Evolutionary conservation across 352 stramenopile genomes (phyloP).

Genomic region (Pythium monospermum): DNA sequence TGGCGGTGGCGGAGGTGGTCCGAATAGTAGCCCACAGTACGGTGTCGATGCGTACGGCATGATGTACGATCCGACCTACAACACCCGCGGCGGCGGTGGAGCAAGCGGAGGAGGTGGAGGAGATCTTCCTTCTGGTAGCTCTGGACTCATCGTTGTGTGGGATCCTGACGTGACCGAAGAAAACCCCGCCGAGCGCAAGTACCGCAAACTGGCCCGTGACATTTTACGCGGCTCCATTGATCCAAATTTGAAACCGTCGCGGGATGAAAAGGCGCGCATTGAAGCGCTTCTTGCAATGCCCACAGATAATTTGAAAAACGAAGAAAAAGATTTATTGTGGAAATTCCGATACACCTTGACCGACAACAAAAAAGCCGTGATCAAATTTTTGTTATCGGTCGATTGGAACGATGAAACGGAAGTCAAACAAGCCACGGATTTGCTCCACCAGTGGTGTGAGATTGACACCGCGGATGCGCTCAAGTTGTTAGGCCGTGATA

Average conservation of each 20-base stretch:
- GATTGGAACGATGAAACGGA: slow-evolving; percentile 98
- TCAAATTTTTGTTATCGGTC: slow-evolving; percentile 97
- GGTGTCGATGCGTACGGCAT: slow-evolving; percentile 4
- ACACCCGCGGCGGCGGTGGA: no score
- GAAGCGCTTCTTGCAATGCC: slow-evolving; percentile 91
- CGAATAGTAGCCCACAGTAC: no score
- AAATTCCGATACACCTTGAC: slow-evolving; percentile 96
- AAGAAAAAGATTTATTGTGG: slow-evolving; percentile 94
- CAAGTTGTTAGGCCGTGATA: slow-evolving; percentile 93
- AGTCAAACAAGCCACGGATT: slow-evolving; percentile 90
- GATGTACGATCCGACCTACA: slow-evolving; percentile 13
- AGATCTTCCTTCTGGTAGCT: slow-evolving; percentile 19
- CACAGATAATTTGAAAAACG: slow-evolving; percentile 90
- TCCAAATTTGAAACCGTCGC: slow-evolving; percentile 95
- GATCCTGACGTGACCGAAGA: slow-evolving; percentile 85
- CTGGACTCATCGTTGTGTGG: slow-evolving; percentile 67
- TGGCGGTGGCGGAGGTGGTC: neutral
- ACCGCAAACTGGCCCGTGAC: slow-evolving; percentile 95
- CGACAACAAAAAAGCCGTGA: slow-evolving; percentile 93
- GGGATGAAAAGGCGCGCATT: slow-evolving; percentile 91
- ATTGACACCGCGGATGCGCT: slow-evolving; percentile 98
- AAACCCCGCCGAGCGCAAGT: slow-evolving; percentile 96
- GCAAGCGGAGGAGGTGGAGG: no score
- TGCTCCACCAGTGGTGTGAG: slow-evolving; percentile 84
- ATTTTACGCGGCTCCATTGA: slow-evolving; percentile 96